Evolutionary conservation across 176 grass and related monocot genomes (phyloP).

Genomic region (Typha latifolia): DNA sequence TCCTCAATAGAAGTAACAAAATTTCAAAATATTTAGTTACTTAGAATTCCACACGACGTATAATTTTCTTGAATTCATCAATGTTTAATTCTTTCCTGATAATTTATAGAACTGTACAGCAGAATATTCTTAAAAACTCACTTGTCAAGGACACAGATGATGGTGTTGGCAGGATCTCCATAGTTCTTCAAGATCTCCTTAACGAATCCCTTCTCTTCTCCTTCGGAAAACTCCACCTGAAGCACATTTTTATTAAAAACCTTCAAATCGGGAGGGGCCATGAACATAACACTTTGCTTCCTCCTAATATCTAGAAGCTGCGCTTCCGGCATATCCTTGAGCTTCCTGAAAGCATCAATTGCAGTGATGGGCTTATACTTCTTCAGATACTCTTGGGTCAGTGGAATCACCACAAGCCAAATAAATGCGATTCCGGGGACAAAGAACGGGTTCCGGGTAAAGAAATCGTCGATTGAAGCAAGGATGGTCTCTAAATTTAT

Average conservation of each 20-base stretch:
- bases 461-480: conserved; percentile 73
- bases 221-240: conserved; percentile 66
- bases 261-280: conserved; percentile 72
- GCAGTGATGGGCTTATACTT: conserved; percentile 78
- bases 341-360: conserved; percentile 78
- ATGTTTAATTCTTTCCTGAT: too few relatives aligned
- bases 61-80: too few relatives aligned
- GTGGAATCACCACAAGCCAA: conserved; percentile 75
- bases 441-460: conserved; percentile 85
- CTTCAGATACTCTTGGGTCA: conserved; percentile 58
- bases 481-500: conserved; percentile 71
- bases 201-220: conserved; percentile 49
- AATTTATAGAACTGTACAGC: neutral
- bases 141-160: conserved; percentile 92
- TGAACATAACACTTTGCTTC: conserved; percentile 69
- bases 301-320: conserved; percentile 85
- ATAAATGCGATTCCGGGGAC: conserved; percentile 62
- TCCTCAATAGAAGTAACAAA: too few relatives aligned
- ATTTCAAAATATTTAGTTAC: too few relatives aligned
- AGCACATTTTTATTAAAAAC: conserved; percentile 57
- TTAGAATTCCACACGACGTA: too few relatives aligned
- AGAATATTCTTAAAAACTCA: conserved; percentile 29
- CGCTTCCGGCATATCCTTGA: conserved; percentile 56
- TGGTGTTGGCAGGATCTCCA: conserved; percentile 51
- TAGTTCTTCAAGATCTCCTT: conserved; percentile 46